Evolutionary conservation across 768 basidiomycete genomes (phyloP), one percentile per base, ranked within the genome.

Genomic region (Trametes gibbosa): DNA sequence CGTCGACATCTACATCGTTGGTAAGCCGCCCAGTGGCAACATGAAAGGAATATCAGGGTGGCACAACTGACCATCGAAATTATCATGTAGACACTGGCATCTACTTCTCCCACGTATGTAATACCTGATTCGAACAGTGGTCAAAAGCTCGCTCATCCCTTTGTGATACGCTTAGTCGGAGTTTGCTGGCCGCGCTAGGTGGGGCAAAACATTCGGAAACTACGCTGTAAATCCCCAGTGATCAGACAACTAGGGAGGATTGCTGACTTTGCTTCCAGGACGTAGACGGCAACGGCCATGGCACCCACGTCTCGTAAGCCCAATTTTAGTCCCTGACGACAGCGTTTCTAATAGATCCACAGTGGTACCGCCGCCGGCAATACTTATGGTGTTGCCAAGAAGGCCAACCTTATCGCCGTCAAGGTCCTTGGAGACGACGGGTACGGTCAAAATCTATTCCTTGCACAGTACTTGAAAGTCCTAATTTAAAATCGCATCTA

Each of bases 1-100:
- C n/a, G 76, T 75, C 32, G 75, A 76, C 62, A 71, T 81, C 60
- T 79, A 78, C 59, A 62, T 79, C 51, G 66, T 80, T 55, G 79
- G 76, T 75, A 29, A 42, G 66, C 58, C 4, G 16, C 3, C 16
- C 17, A 0, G 16, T 12, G 2, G 13, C 42, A 6, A 17, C 39
- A 25, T 21, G n/a, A n/a, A n/a, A n/a, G n/a, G n/a, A n/a, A n/a
- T 12, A 13, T 4, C 29, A 47, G 24, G 9, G 23, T 50, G 48
- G 21, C 12, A 12, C 17, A 23, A 21, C 35, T 46, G 24, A 34
- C 39, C 8, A n/a, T n/a, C n/a, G n/a, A 12, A 17, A 47, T 9
- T 29, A 25, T 50, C 16, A 37, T 35, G 7, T 21, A 52, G 49
- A 62, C 52, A 48, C 60, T 41, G 70, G 70, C 19, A 67, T 70